phyloP scores from a whole-genome alignment of 176 grass and related monocot genomes.

The Sorghum bicolor region Sorghum_bicolor_NCBIv3 NC_012870.2:13849501-13850000 shows the following conservation, averaged over 20 bases:
- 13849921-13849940: too few relatives aligned
- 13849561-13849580: not conserved
- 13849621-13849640: not conserved
- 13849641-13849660: slow-evolving; percentile 18
- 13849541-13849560: not conserved
- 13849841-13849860: not conserved
- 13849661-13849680: slow-evolving; percentile 6
- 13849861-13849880: too few relatives aligned
- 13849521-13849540: slow-evolving; percentile 14
- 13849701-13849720: not conserved
- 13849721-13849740: not conserved
- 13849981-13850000: too few relatives aligned
- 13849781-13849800: not conserved
- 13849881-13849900: too few relatives aligned
- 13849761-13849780: not conserved
- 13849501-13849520: not conserved
- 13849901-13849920: too few relatives aligned
- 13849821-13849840: not conserved
- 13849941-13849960: too few relatives aligned
- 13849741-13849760: not conserved
- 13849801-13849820: not conserved
- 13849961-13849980: too few relatives aligned
- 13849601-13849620: not conserved
- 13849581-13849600: slow-evolving; percentile 20
- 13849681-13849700: not conserved